Conservation (phyloP, 257 asterid genomes). For the Solanum chilense region DNA sequence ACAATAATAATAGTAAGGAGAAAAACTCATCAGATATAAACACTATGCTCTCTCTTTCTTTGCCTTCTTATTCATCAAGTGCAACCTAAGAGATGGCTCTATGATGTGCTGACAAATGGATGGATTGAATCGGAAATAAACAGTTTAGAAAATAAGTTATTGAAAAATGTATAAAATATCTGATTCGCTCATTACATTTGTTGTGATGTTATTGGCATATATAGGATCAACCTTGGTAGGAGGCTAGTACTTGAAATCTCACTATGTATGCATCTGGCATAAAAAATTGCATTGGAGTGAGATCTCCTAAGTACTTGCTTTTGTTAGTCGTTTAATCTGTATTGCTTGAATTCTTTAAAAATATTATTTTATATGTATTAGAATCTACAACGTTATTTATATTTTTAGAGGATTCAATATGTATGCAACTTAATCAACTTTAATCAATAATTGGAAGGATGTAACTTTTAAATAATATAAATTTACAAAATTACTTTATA, state of each 20-base stretch:
- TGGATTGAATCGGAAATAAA: neutral
- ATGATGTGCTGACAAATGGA: neutral
- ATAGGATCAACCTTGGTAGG: neutral
- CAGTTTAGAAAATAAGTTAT: neutral
- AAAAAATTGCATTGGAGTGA: slow-evolving; percentile 39
- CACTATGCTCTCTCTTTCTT: slow-evolving; percentile 76
- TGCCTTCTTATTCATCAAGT: slow-evolving; percentile 1
- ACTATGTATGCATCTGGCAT: slow-evolving; percentile 18
- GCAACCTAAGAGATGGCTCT: neutral
- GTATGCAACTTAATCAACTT: neutral
- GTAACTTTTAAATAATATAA: neutral
- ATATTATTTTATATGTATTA: neutral
- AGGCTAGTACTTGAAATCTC: slow-evolving; percentile 60
- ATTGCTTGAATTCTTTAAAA: neutral
- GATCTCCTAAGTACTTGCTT: slow-evolving; percentile 53
- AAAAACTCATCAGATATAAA: slow-evolving; percentile 24
- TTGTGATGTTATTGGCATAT: neutral
- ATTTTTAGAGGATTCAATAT: neutral
- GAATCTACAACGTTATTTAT: neutral
- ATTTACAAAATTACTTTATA: neutral
- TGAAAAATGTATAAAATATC: neutral
- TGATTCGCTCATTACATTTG: neutral
- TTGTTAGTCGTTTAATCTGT: neutral
- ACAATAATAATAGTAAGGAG: slow-evolving; percentile 16
- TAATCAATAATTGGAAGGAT: neutral